Evolutionary conservation across 1,139 yeast species (phyloP).

Genomic region (Sugiyamaella castrensis): DNA sequence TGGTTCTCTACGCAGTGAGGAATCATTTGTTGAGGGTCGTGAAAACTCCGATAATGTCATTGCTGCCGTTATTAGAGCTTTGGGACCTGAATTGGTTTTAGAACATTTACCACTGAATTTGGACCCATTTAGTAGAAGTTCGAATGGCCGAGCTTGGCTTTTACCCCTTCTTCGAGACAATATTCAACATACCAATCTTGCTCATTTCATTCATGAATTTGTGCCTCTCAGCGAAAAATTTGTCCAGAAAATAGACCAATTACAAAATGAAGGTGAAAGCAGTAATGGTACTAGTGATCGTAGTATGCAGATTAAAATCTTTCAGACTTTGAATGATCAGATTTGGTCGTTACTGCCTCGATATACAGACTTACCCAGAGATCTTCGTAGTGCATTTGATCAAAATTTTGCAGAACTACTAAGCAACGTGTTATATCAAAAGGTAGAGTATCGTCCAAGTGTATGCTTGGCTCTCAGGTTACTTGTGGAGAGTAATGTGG

Average conservation of each 20-base stretch:
- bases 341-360: conserved; percentile 89
- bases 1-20: conserved; percentile 86
- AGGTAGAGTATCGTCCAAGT: conserved; percentile 69
- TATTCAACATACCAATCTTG: conserved; percentile 66
- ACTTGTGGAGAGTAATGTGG: conserved; percentile 72
- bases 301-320: conserved; percentile 62
- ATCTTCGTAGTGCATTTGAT: conserved; percentile 59
- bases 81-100: conserved; percentile 86
- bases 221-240: conserved; percentile 68
- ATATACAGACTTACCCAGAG: conserved; percentile 83
- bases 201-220: conserved; percentile 59
- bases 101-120: conserved; percentile 75
- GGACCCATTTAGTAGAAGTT: conserved; percentile 42
- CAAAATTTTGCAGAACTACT: conserved; percentile 75
- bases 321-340: conserved; percentile 82
- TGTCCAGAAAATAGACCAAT: conserved; percentile 45
- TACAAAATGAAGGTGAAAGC: conserved; percentile 39
- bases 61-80: conserved; percentile 68
- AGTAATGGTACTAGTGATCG: conserved; percentile 41
- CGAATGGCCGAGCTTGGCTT: conserved; percentile 84
- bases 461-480: conserved; percentile 79
- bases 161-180: conserved; percentile 90
- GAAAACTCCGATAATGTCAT: conserved; percentile 78
- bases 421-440: conserved; percentile 70
- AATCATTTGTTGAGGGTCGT: conserved; percentile 65